Evolutionary conservation across 2,329 filamentous ascomycete species (phyloP).

Genomic region (Chrysoporthe austroafricana): DNA sequence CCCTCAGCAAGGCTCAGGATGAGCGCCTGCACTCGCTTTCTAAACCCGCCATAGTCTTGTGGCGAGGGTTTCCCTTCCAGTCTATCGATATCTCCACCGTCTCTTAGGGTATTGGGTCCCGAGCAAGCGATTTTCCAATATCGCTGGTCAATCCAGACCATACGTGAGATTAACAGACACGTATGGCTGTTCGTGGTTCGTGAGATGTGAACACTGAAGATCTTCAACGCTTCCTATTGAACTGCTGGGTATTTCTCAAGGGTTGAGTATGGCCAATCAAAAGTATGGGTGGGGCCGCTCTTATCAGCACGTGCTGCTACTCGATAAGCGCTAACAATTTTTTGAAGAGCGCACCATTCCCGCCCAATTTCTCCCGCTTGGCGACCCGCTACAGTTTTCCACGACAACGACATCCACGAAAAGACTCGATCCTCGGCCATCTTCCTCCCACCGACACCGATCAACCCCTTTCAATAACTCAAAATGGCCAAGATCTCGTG

Average conservation of each 20-base stretch:
- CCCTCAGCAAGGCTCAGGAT: not conserved
- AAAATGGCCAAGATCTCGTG: constrained; percentile 32
- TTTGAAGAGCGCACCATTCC: constrained; percentile 26
- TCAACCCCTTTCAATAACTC: constrained; percentile 25
- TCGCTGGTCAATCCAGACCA: not conserved
- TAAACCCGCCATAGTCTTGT: not conserved
- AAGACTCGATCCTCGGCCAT: constrained; percentile 26
- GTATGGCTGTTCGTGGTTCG: not conserved
- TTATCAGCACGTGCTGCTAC: constrained; percentile 10
- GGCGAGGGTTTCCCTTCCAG: not conserved
- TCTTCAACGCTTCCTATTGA: not conserved
- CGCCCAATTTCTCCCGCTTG: constrained; percentile 27
- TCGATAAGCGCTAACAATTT: constrained; percentile 14
- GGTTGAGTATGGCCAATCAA: not conserved
- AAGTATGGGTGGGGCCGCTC: not conserved
- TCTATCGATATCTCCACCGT: not conserved
- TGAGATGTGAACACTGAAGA: not conserved
- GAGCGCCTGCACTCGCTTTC: not conserved
- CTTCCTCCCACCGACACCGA: constrained; percentile 25
- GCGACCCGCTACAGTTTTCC: constrained; percentile 16
- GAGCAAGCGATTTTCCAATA: not conserved
- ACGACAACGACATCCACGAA: constrained; percentile 26
- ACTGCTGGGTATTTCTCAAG: not conserved
- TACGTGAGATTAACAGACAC: not conserved
- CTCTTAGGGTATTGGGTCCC: not conserved